phyloP scores from a whole-genome alignment of 768 basidiomycete species.

The Phanerochaete sordida region DNA sequence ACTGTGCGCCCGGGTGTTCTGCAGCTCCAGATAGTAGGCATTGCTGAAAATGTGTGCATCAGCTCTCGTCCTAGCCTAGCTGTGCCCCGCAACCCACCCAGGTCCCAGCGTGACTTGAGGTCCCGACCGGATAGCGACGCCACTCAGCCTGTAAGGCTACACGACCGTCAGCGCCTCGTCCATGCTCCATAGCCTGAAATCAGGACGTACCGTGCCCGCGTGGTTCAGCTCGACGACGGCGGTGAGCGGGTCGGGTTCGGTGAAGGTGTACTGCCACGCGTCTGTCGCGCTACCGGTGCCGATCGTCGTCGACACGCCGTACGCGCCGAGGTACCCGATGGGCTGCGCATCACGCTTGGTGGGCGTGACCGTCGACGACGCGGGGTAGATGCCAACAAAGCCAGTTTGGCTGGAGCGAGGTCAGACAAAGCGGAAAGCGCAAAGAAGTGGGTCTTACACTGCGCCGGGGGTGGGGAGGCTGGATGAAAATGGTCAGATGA shows the following conservation, averaged over 20 bases:
- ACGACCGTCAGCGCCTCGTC: not conserved
- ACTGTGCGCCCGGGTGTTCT: constrained; percentile 15
- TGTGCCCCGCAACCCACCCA: constrained; percentile 3
- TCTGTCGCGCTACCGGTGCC: not conserved
- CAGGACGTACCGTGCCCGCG: constrained; percentile 7
- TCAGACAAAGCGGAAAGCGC: not conserved
- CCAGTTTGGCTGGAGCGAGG: constrained; percentile 9
- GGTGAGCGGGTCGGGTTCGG: constrained; percentile 1
- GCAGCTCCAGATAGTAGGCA: constrained; percentile 12
- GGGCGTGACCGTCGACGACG: not conserved
- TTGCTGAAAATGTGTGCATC: not conserved
- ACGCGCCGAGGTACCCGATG: constrained; percentile 15
- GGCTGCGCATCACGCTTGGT: constrained; percentile 2
- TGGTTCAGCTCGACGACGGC: constrained; percentile 11
- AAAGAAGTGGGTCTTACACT: constrained; percentile 7
- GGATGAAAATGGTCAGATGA: not conserved
- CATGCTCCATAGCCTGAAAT: not conserved
- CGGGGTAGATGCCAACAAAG: constrained; percentile 9
- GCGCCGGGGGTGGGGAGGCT: constrained; percentile 13
- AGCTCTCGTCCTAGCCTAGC: no score
- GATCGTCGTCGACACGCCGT: constrained; percentile 1
- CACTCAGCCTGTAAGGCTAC: constrained; percentile 10
- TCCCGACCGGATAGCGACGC: constrained; percentile 14
- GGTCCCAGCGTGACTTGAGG: constrained; percentile 15
- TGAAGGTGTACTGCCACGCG: constrained; percentile 14